phyloP scores from a whole-genome alignment of 192 early-diverging fungal species.

The Entomortierella lignicola region DNA sequence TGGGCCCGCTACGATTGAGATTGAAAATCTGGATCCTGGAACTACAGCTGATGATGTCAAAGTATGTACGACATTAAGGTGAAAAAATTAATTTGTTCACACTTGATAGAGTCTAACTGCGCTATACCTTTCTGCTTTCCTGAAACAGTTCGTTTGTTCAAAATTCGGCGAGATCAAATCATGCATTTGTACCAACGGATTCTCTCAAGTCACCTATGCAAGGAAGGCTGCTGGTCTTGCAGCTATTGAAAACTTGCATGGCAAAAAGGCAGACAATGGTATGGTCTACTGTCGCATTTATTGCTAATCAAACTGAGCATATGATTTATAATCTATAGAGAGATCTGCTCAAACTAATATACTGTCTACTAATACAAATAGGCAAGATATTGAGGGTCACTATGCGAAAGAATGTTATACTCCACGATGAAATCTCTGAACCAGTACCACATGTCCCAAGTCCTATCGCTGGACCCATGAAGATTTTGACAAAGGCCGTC shows the following conservation, averaged over 20 bases:
- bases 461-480: conserved; percentile 42
- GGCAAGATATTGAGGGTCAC: conserved; percentile 37
- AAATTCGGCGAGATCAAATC: conserved; percentile 54
- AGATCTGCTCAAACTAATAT: too few species aligned
- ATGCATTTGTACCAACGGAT: conserved; percentile 55
- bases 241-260: conserved; percentile 59
- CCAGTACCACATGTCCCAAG: conserved; percentile 13
- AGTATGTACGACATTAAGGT: too few species aligned
- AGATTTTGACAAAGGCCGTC: conserved; percentile 40
- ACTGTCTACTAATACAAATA: background rate
- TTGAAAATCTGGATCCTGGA: conserved; percentile 61
- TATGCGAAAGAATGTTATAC: conserved; percentile 31
- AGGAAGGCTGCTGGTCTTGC: conserved; percentile 55
- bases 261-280: conserved; percentile 63
- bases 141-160: conserved; percentile 41
- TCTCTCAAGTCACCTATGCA: conserved; percentile 61
- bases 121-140: conserved; percentile 12
- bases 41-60: conserved; percentile 64
- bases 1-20: conserved; percentile 59
- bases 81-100: background rate
- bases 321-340: too few species aligned
- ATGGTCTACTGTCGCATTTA: conserved; percentile 12
- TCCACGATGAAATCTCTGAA: conserved; percentile 6
- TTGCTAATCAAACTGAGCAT: background rate
- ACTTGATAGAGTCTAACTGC: background rate